Evolutionary conservation across 2,329 filamentous ascomycete genomes (phyloP).

Genomic region (Gaeumannomyces tritici): DNA sequence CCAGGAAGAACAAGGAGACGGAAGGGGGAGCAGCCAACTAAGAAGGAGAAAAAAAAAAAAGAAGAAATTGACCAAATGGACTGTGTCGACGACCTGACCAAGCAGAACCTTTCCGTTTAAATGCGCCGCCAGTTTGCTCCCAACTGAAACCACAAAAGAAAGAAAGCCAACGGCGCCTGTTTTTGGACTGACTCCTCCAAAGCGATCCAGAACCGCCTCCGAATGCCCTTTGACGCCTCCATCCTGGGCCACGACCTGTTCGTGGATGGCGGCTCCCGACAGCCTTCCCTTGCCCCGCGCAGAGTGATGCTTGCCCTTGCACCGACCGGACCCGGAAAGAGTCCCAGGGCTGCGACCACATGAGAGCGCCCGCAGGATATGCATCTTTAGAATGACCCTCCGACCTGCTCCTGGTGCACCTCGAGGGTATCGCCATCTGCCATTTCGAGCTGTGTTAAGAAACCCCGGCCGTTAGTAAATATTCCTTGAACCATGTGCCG

Average conservation of each 20-base stretch:
- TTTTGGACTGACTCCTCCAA: not conserved
- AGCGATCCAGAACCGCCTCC: not conserved
- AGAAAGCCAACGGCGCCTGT: not conserved
- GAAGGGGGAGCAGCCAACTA: not conserved
- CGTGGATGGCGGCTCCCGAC: not conserved
- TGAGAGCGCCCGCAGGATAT: not conserved
- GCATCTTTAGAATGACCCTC: conserved; percentile 31
- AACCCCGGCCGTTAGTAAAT: not conserved
- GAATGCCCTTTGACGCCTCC: not conserved
- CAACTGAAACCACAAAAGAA: not conserved
- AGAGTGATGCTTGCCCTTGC: not conserved
- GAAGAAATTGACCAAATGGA: not conserved
- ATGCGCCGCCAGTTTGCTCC: not conserved
- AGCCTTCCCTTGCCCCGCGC: not conserved
- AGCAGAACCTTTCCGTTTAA: not conserved
- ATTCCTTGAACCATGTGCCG: no score
- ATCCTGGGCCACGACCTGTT: not conserved
- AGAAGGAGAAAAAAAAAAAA: not conserved
- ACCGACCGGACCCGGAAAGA: not conserved
- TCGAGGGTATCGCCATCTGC: conserved; percentile 90
- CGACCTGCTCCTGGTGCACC: conserved; percentile 97
- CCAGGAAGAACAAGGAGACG: not conserved
- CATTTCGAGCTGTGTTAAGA: conserved; percentile 73
- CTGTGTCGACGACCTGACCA: not conserved
- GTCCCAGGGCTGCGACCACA: not conserved